Percentiles rank a stretch among this genome's conserved stretches.
Conservation (phyloP, 768 basidiomycete genomes). For the Leccinum variicolor region DNA sequence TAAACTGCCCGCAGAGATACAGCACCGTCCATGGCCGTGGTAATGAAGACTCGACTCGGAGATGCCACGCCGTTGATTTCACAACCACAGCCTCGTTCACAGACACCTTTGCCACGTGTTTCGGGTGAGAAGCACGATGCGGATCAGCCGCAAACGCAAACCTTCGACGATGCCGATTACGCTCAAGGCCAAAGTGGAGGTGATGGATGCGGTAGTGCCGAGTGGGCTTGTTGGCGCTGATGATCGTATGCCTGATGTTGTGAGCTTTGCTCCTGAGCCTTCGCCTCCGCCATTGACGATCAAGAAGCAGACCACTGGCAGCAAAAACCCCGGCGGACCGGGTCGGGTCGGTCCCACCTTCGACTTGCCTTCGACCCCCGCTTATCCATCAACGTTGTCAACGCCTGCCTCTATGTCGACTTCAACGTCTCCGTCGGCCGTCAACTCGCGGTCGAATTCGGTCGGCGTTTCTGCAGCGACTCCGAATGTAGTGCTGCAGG, state of each 20-base stretch:
- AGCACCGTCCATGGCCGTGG: not conserved
- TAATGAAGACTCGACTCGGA: not conserved
- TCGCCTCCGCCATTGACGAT: conserved; percentile 30
- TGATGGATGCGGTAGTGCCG: conserved; percentile 20
- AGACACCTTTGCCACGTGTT: not conserved
- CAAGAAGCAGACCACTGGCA: conserved; percentile 17
- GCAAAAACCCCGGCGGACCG: conserved; percentile 10
- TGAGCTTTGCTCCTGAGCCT: conserved; percentile 30
- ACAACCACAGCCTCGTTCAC: not conserved
- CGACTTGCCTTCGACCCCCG: conserved; percentile 8
- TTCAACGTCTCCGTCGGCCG: conserved; percentile 20
- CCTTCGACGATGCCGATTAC: conserved; percentile 10
- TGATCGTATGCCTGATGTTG: conserved; percentile 19
- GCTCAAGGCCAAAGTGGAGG: conserved; percentile 25
- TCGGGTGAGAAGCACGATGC: not conserved
- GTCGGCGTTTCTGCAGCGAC: conserved; percentile 14
- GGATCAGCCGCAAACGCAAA: conserved; percentile 10
- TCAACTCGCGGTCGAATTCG: conserved; percentile 27
- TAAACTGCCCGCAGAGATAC: not conserved
- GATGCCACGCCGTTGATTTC: not conserved
- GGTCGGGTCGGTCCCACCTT: not conserved
- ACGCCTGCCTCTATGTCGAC: conserved; percentile 18
- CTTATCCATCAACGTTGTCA: conserved; percentile 5
- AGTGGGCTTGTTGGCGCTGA: conserved; percentile 17
- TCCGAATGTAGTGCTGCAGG: not conserved